These are phyloP conservation scores for Melaleuca quinquenervia DNA, from an alignment of 345 rosid species.

Conservation along the genomic window DNA sequence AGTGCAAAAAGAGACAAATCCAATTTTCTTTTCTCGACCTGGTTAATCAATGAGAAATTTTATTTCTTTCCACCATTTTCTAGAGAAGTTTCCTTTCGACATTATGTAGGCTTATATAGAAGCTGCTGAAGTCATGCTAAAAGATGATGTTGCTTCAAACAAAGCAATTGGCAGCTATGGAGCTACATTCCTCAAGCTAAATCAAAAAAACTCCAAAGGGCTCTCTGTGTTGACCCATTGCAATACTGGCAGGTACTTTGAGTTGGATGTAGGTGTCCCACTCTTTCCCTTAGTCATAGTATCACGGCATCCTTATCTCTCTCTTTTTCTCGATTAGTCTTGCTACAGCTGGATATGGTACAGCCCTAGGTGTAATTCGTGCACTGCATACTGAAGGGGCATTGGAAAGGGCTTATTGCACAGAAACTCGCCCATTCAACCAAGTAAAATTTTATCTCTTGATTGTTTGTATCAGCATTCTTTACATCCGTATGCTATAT, in stretches of 20 bases:
- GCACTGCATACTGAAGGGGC: constrained; percentile 60
- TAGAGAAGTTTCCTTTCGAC: background rate
- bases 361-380: constrained; percentile 90
- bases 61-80: background rate
- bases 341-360: constrained; percentile 98
- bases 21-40: background rate
- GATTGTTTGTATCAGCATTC: background rate
- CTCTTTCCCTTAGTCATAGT: background rate
- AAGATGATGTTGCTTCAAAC: constrained; percentile 86
- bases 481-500: background rate
- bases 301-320: background rate
- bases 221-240: constrained; percentile 85
- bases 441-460: constrained; percentile 37
- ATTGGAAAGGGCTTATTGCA: constrained; percentile 80
- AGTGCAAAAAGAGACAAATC: background rate
- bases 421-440: constrained; percentile 97
- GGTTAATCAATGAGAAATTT: background rate
- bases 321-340: constrained; percentile 33
- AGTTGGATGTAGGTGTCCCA: background rate
- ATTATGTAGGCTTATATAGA: constrained; percentile 46
- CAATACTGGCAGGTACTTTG: constrained; percentile 82
- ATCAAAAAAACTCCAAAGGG: constrained; percentile 23
- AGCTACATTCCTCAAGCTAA: constrained; percentile 40
- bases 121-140: constrained; percentile 80
- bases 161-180: constrained; percentile 82